Evolutionary conservation across 352 stramenopile genomes (phyloP), one percentile per base, ranked within the genome.

Genomic region (Phytophthora ohioensis): DNA sequence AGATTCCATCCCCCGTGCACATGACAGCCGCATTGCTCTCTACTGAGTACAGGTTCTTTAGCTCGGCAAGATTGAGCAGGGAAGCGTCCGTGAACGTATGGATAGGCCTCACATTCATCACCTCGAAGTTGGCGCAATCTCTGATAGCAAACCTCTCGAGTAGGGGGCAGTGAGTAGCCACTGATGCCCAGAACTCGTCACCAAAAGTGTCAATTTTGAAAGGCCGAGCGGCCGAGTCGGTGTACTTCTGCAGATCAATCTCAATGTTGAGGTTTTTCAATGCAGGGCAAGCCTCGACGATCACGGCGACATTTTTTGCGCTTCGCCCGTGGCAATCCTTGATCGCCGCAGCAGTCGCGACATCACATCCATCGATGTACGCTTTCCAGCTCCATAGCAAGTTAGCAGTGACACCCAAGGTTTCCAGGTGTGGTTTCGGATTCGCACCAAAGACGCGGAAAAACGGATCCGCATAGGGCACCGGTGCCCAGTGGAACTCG

Each of bases 301-400:
- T 60, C 0, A 54, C 63, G 2, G 30, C 62, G 3, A 65, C 21
- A 27, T 80, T 36, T n/a, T 35, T 75, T 4, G 73, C 78, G 3
- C 21, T 36, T 36, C 35, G 39, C 0, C 78, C 75, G 1, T 68
- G 69, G 1, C 47, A 32, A 5, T 64, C 36, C 8, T 65, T 46
- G 13, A 66, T 57, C 5, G 32, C 21, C 9, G 11, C n/a, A 5
- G 36, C 1, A 39, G 55, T 64, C 5, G 21, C 30, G 21, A 67
- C 65, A 10, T 39, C 65, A 10, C 65, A 64, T 0, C 36, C 31
- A 3, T 21, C 3, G 31, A 81, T 69, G n/a, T 80, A 81, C 32
- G 42, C 39, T 21, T 56, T 32, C 75, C 78, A 85, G 32, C 61
- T 51, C 75, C 78, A 83, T 12, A 80, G 52, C 69, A 80, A 69